Evolutionary conservation across 805 yeast species (phyloP).

Genomic region (Pichia nanzhaoensis): DNA sequence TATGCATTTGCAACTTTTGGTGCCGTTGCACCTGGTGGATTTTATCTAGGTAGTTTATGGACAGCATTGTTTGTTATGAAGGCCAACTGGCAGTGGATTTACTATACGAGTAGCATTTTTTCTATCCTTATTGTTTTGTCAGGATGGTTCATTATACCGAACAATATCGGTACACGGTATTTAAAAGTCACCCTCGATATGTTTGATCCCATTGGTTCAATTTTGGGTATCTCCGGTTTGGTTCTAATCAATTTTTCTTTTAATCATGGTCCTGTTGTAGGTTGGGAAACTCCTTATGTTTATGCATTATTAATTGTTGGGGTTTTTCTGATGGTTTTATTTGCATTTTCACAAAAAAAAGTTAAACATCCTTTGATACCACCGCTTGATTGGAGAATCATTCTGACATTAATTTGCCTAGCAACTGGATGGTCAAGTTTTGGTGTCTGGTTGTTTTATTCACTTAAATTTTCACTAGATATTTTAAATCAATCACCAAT

Average conservation of each 20-base stretch:
- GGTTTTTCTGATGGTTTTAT: conserved; percentile 34
- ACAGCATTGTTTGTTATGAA: conserved; percentile 40
- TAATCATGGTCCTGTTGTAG: conserved; percentile 70
- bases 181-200: conserved; percentile 7
- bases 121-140: conserved; percentile 28
- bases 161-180: conserved; percentile 16
- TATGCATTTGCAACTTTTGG: conserved; percentile 53
- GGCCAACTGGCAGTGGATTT: conserved; percentile 58
- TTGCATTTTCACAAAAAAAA: conserved; percentile 43
- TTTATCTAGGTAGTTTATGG: conserved; percentile 47
- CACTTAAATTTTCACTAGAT: conserved; percentile 44
- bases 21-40: conserved; percentile 59
- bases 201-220: conserved; percentile 50
- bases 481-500: conserved; percentile 44
- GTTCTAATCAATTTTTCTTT: conserved; percentile 60
- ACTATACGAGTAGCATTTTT: conserved; percentile 40
- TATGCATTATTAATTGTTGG: conserved; percentile 52
- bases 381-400: conserved; percentile 38
- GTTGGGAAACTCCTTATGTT: conserved; percentile 58
- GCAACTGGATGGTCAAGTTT: conserved; percentile 73
- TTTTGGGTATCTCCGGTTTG: conserved; percentile 52
- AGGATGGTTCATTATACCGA: conserved; percentile 36
- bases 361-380: conserved; percentile 27
- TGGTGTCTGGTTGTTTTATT: conserved; percentile 67
- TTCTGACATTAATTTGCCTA: conserved; percentile 43